Evolutionary conservation across 2,329 filamentous ascomycete species (phyloP), one percentile per base, ranked within the genome.

Genomic region (Didymella arachidicola): DNA sequence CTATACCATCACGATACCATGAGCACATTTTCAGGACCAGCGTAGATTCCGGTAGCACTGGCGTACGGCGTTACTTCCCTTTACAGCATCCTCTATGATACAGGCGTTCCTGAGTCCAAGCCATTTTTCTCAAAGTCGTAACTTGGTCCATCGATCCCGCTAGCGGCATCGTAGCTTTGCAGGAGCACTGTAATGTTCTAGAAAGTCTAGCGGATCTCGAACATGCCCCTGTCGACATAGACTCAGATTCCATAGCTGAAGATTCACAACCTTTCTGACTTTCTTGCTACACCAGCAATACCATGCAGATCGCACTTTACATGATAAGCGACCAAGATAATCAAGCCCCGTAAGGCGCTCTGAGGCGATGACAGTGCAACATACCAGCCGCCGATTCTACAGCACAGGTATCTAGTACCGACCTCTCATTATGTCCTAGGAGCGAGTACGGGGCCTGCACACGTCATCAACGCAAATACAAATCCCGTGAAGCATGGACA

Each of bases 11-110:
- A 29, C 18, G 18, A 29, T 53, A 25, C 16, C 18, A 39, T n/a
- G 12, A 43, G 29, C 16, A 22, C 6, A 22, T 30, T 18, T n/a
- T 3, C 22, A 44, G 6, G 7, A 18, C 27, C n/a, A 16, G 25
- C 26, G 30, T 36, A 42, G 36, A 34, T 34, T 53, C 45, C 19
- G 38, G 51, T 50, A 44, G 55, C 44, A 42, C 52, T 50, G 49
- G 57, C 47, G 53, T 47, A 54, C 53, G 59, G 61, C 29, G 26
- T 22, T 49, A 16, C 42, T 48, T 48, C 59, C 51, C 25, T 22
- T 32, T 61, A 39, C 16, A 29, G 51, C 11, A 22, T 25, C 19
- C 43, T 22, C 7, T 11, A 44, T n/a, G 34, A 42, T 41, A 3
- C 32, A 46, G 41, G 47, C 54, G 41, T 42, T 46, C 29, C 34